Evolutionary conservation across 768 basidiomycete genomes (phyloP), one percentile per base, ranked within the genome.

Genomic region (Cystobasidium ongulense): DNA sequence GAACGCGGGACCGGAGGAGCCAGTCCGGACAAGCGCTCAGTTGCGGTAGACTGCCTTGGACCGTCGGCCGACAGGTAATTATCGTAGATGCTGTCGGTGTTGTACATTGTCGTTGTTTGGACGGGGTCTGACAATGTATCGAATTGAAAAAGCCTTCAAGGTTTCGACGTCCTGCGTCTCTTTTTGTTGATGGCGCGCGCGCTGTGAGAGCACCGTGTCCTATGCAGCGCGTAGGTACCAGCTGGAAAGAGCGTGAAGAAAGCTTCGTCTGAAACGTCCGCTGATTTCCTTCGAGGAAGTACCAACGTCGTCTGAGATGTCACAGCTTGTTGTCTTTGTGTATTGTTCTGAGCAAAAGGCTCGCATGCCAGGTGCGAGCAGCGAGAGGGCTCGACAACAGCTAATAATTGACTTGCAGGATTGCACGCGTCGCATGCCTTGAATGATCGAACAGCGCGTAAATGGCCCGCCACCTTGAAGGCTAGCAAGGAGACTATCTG

Each of bases 41-140:
- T 52, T 1, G 8, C 46, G 4, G 23, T 27, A 53, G 65, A 67
- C 50, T 67, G 43, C 29, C 43, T 50, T 4, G 46, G 46, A 27
- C 65, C 43, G 15, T 67, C 65, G 10, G 39, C 43, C n/a, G 23
- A 27, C 43, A 71, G 33, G 38, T 71, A 71, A 17, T 46, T 54
- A 33, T 71, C 68, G 54, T 71, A 71, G 54, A 71, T 71, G 29
- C 68, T 71, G 29, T 71, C 68, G 33, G 50, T 53, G 23, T 59
- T 59, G 27, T 59, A 59, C 57, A 59, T 35, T 35, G 57, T 59
- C 4, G 29, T 23, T 23, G 5, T 13, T 13, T 59, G 46, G 15
- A 50, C 46, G 15, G 46, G n/a, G 5, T 59, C 29, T 35, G 57
- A 15, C 33, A 15, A 29, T 29, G 57, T 27, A 15, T 59, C 23